Conservation (phyloP, 108 stramenopile species). For the Asterionellopsis glacialis region DNA sequence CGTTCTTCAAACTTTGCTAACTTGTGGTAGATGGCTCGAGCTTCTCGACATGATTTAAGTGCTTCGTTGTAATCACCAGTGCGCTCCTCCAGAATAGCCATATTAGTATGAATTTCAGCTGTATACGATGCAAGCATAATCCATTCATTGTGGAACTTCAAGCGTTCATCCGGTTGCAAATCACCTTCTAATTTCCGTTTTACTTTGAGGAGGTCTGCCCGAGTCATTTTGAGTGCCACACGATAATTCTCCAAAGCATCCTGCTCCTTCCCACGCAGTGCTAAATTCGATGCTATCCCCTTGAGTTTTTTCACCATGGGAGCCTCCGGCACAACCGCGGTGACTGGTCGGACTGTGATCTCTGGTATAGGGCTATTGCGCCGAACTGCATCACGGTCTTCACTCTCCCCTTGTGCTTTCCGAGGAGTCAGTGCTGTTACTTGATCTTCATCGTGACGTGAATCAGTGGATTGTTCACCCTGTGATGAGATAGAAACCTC, state of each 20-base stretch:
- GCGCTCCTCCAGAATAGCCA: conserved; percentile 33
- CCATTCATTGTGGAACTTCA: conserved; percentile 24
- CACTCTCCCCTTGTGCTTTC: too few species aligned
- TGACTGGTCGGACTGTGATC: too few species aligned
- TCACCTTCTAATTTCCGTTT: conserved; percentile 13
- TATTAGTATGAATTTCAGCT: conserved; percentile 22
- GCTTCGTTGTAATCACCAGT: conserved; percentile 22
- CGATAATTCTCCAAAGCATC: conserved; percentile 24
- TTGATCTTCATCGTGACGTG: background rate
- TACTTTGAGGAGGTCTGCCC: conserved; percentile 10
- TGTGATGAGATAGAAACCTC: too few species aligned
- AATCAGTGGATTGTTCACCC: too few species aligned
- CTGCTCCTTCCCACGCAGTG: conserved; percentile 23
- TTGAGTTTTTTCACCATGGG: background rate
- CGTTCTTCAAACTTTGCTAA: conserved; percentile 10
- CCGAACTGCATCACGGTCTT: too few species aligned
- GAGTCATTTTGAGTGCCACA: conserved; percentile 12
- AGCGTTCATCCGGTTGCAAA: background rate
- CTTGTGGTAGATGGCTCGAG: conserved; percentile 15
- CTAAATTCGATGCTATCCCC: background rate
- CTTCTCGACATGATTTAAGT: conserved; percentile 17
- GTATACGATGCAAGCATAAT: conserved; percentile 14
- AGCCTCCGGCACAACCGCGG: too few species aligned
- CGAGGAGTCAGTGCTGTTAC: too few species aligned
- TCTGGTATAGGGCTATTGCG: too few species aligned